Percentiles rank a stretch among this genome's conserved stretches.
phyloP scores from a whole-genome alignment of 2,329 filamentous ascomycete genomes.

The Monilinia laxa region DNA sequence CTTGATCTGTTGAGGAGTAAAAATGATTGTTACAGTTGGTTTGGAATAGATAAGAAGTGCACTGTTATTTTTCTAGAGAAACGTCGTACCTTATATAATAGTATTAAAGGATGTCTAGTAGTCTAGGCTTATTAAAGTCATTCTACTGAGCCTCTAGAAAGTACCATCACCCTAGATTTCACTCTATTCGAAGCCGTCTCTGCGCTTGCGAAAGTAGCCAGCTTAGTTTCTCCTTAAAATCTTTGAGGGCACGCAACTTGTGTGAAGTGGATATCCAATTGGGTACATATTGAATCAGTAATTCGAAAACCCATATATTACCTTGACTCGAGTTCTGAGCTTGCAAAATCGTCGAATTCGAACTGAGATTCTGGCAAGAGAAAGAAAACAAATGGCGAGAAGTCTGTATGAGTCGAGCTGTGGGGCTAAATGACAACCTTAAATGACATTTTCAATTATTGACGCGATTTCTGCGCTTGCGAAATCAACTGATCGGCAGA shows the following conservation, averaged over 20 bases:
- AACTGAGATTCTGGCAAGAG: not conserved
- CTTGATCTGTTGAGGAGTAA: not conserved
- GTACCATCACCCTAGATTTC: not conserved
- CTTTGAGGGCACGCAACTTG: not conserved
- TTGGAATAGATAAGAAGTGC: not conserved
- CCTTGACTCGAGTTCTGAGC: slow-evolving; percentile 1
- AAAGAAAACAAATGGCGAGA: not conserved
- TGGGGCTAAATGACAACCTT: not conserved
- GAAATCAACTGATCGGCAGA: not conserved
- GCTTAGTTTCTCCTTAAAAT: not conserved
- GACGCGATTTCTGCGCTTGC: slow-evolving; percentile 5
- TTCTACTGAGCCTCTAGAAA: not conserved
- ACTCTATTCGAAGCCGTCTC: not conserved
- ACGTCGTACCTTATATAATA: not conserved
- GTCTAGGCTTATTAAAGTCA: not conserved
- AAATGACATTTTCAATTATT: not conserved
- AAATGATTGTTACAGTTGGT: not conserved
- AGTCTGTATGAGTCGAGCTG: not conserved
- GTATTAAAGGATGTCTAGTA: not conserved
- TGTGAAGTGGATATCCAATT: not conserved
- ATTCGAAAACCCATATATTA: not conserved
- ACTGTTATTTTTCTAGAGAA: not conserved
- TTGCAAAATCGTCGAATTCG: slow-evolving; percentile 3
- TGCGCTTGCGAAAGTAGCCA: slow-evolving; percentile 3
- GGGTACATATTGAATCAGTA: not conserved